A percentile compares a stretch with the other conserved stretches of the same genome.
phyloP scores from a whole-genome alignment of 2,329 filamentous ascomycete genomes.

The Diaporthe sp. region DNA sequence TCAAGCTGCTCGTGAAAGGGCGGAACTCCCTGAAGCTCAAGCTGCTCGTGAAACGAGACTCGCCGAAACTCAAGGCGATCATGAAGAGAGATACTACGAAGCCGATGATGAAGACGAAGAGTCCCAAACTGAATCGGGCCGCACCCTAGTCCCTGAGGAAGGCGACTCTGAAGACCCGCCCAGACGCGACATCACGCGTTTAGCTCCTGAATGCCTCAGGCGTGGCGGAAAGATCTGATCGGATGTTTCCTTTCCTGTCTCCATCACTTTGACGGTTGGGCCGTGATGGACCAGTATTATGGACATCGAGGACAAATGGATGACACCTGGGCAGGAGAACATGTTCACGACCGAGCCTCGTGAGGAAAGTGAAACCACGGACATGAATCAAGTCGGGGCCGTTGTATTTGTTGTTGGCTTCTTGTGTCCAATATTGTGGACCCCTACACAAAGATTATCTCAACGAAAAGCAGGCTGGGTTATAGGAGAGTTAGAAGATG shows the following conservation, averaged over 20 bases:
- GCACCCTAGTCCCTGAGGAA: not conserved
- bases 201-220: not conserved
- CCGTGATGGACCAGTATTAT: rapidly evolving
- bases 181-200: too few relatives aligned
- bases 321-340: too few relatives aligned
- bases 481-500: not conserved
- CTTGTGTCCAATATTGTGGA: too few relatives aligned
- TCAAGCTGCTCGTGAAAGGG: not conserved
- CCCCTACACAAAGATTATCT: too few relatives aligned
- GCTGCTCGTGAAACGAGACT: not conserved
- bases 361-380: too few relatives aligned
- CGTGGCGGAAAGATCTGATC: not conserved
- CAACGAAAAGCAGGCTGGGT: too few relatives aligned
- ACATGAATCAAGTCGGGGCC: too few relatives aligned
- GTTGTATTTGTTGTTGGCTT: too few relatives aligned
- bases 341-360: too few relatives aligned
- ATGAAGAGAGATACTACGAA: not conserved
- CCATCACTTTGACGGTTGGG: not conserved
- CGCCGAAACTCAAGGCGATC: not conserved
- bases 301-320: not conserved
- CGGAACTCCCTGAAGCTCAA: not conserved
- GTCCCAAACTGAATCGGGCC: not conserved
- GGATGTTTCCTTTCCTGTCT: not conserved
- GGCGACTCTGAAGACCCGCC: not conserved
- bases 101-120: not conserved